Evolutionary conservation across 805 yeast genomes (phyloP).

Genomic region (Brettanomyces custersianus): DNA sequence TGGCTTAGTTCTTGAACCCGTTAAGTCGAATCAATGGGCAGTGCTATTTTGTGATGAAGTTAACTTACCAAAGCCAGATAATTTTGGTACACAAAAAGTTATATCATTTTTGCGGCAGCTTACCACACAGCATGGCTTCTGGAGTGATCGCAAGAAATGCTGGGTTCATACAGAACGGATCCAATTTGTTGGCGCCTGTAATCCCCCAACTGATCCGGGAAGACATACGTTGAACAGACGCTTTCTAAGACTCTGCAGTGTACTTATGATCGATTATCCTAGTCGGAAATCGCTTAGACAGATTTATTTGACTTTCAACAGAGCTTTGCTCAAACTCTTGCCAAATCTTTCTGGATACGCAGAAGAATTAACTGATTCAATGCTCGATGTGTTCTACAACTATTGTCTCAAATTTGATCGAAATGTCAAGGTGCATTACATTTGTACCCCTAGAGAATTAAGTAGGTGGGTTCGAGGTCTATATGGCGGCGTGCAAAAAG

Average conservation of each 20-base stretch:
- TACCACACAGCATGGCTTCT: slow-evolving; percentile 67
- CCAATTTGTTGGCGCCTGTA: slow-evolving; percentile 93
- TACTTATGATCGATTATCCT: slow-evolving; percentile 77
- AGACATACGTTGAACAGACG: slow-evolving; percentile 49
- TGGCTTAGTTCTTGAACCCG: slow-evolving; percentile 53
- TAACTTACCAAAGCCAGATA: slow-evolving; percentile 68
- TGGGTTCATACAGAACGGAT: slow-evolving; percentile 64
- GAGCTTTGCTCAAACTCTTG: slow-evolving; percentile 46
- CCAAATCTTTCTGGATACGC: slow-evolving; percentile 54
- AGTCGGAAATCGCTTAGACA: slow-evolving; percentile 48
- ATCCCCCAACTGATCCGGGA: slow-evolving; percentile 79
- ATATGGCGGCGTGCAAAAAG: slow-evolving; percentile 25
- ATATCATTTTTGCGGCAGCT: slow-evolving; percentile 68
- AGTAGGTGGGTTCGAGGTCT: slow-evolving; percentile 85
- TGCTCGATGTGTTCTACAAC: slow-evolving; percentile 51
- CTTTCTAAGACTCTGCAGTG: slow-evolving; percentile 56
- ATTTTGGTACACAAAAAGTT: slow-evolving; percentile 64
- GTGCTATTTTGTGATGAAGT: slow-evolving; percentile 90
- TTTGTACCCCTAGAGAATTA: slow-evolving; percentile 83
- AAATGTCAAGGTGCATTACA: slow-evolving; percentile 44
- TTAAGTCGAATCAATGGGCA: slow-evolving; percentile 53
- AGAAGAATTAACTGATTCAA: slow-evolving; percentile 45
- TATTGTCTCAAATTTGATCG: slow-evolving; percentile 34
- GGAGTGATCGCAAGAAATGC: slow-evolving; percentile 47
- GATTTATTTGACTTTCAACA: slow-evolving; percentile 54